Base-by-base conservation (phyloP, 2,329 filamentous ascomycete species). In the Hortaea werneckii region DNA sequence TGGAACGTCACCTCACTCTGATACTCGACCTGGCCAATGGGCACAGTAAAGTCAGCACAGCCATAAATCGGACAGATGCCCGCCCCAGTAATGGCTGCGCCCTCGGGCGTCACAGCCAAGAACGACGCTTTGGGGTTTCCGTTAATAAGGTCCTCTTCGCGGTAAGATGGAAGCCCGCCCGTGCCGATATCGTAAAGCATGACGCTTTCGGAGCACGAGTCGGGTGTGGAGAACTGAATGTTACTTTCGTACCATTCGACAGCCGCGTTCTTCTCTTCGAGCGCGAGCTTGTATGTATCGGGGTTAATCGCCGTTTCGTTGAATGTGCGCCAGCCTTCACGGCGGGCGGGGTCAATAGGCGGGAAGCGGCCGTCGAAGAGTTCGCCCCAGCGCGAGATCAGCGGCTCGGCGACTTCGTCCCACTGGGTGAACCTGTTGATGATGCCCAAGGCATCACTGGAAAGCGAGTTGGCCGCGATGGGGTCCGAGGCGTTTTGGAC, bases 181-280 rank as follows among this genome's bases (percentile, higher is more conserved):
- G 66, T 69, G 7, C 68, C 67, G 42, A 69, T 66, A 49, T 70
- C 68, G 51, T 65, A 67, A 20, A 70, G 53, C 55, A 69, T 62
- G 12, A 71, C 54, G 32, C 57, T 59, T 42, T 69, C 66, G 5
- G 65, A 67, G 48, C 67, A 70, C 1, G 62, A 65, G 37, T 65
- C 61, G 5, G 60, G 35, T 1, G 63, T 67, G 39, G 53, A 57
- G 53, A 58, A 65, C 42, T 69, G 63, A 3, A 69, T 49, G 27
- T 64, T 48, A 4, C 51, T 42, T 42, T 69, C 65, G 51, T 67
- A 68, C 61, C 63, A 67, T 43, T 65, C 58, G 1, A 67, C 65
- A 5, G 54, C 60, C 2, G 42, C 38, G 26, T 61, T 61, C 51
- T 67, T 68, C 40, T 40, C 35, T 8, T 27, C n/a, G 13, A 62